Evolutionary conservation across 2,329 filamentous ascomycete species (phyloP), one percentile per base, ranked within the genome.

Genomic region (Rhexocercosporidium sp.): DNA sequence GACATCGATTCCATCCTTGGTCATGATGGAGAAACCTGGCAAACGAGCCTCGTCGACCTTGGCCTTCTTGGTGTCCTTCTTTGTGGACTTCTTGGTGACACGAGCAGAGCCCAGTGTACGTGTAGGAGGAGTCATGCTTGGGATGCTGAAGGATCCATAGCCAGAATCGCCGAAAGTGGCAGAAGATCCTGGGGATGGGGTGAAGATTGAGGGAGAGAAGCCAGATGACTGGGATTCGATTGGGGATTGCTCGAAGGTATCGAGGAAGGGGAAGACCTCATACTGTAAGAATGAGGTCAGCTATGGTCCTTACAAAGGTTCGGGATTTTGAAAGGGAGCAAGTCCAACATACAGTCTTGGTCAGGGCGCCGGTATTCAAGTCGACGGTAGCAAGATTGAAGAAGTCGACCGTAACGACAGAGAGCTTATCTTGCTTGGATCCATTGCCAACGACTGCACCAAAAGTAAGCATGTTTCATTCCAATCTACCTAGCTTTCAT

Each of bases 1-100:
- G 65, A 90, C 84, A 75, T 90, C 88, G 49, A 80, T 79, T 57
- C 88, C 88, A 70, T 88, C 87, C 75, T 83, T 85, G 66, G 88
- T 90, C 80, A 90, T 83, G 70, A 90, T 90, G 76, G 87, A 88
- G 86, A 90, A 90, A 62, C 88, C 87, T 8, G 87, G 87, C 22
- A 89, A 77, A 70, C 72, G 65, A 6, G 68, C 41, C 61, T 76
- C 73, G 4, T 70, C 65, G 7, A 69, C 61, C 61, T 74, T 74
- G 7, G 69, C 46, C 61, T 73, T 74, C 69, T 73, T 74, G 59
- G 64, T 68, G 12, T 73, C 72, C 64, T 75, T 76, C 70, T 73
- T 75, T 31, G 44, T n/a, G 3, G 70, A 20, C 66, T 71, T 74
- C 70, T 76, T 76, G 34, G 70, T 49, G 14, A 73, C 73, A 66